Evolutionary conservation across 179 eudicot genomes (phyloP), one percentile per base, ranked within the genome.

Genomic region (Heliamphora pulchella): DNA sequence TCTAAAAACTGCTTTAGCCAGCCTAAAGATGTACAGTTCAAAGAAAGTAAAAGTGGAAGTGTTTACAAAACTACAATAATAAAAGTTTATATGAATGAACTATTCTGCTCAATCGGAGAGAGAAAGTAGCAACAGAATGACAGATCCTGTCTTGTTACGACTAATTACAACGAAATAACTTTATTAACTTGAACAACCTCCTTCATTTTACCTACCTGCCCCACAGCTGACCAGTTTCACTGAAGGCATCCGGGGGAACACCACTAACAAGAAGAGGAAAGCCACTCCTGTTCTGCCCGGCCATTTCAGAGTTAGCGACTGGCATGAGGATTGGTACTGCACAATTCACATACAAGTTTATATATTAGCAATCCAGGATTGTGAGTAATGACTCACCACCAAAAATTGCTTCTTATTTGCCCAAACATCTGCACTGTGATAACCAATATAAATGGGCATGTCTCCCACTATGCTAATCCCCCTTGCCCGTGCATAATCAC

Each of bases 381-480:
- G 51, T 62, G 74, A 59, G 73, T 54, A 80, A 79, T 18, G 69
- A 71, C 94, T 80, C 82, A 96, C 99, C 90, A 96, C 86, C 84
- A 88, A 83, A 89, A 96, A 96, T 0, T 88, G 89, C 83, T 88
- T 89, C 85, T 88, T 91, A 82, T 96, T 91, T 48, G 99, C 98
- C 99, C 99, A 96, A 80, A 96, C 97, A 87, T 96, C 99, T 77
- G 99, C 98, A 82, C 98, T 94, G 82, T 96, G 99, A 89, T 96
- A 94, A 79, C 97, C 99, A 70, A 96, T 98, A 89, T 96, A 96
- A 48, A 96, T 96, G 80, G 99, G 99, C 99, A 96, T 96, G 87
- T 96, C 99, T 75, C 99, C 99, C 98, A 96, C 94, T 84, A 96
- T 91, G 79, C 91, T 94, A 75, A 96, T 87, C 39, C 97, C 94